Base-by-base conservation (phyloP, 495 filamentous ascomycete genomes). In the Friedmanniomyces simplex region DNA sequence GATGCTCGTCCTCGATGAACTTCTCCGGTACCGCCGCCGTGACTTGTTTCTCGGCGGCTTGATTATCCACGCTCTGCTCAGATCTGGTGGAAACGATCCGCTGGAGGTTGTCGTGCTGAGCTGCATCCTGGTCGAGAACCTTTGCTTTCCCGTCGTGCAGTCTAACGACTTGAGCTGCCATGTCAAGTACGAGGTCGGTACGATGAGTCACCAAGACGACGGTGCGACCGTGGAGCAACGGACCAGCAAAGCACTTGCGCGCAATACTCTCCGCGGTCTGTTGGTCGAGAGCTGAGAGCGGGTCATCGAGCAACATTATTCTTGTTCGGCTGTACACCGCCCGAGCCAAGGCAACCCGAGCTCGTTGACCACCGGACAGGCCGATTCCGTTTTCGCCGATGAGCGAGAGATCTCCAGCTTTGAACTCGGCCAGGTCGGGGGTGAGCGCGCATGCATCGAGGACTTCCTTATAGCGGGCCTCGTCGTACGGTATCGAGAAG, bases 171-270 rank as follows among this genome's bases (percentile, higher is more conserved):
- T 91, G 86, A 34, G 80, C 73, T 4, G 88, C 86, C 41, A 88
- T 70, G 8, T 72, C 68, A 22, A 74, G 74, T 52, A 85, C 84
- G 8, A 93, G 74, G 50, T 85, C 79, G 2, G 81, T 81, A 1
- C 89, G 82, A 70, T 95, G 89, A 0, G 89, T 95, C 10, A 89
- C 85, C 12, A 95, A 77, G 25, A 91, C 74, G 16, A 85, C 69
- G 0, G 77, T 82, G 14, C 87, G 77, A 16, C 71, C 80, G 32
- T 82, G 70, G 59, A 84, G 70, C 51, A 95, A 69, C 0, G 79
- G 74, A 1, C 86, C 85, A 0, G 67, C 68, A 37, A 95, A 78
- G 59, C 86, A 81, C 59, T 82, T 87, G 26, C 74, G 72, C 28
- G 89, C 76, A 48, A 95, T 84, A 4, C 68, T 72, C 57, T 87